Base-by-base conservation (phyloP, 495 filamentous ascomycete species). In the Aspergillus taichungensis region DNA sequence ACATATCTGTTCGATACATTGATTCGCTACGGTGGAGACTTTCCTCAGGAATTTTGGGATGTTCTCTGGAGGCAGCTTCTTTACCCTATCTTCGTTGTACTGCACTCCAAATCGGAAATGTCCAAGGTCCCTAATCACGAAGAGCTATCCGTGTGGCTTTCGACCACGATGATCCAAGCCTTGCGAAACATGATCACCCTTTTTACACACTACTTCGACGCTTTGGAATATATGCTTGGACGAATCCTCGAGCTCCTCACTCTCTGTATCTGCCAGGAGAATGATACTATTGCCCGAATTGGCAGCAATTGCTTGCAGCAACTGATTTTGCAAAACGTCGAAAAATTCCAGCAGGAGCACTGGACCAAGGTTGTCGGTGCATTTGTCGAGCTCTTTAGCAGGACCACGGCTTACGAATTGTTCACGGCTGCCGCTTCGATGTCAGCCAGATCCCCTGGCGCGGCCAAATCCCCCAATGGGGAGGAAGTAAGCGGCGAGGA, bases 141-240 rank as follows among this genome's bases (percentile, higher is more conserved):
- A 60, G 89, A 95, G 53, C 73, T 96, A 13, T 95, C 91, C 1
- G 92, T 99, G n/a, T 99, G 92, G 92, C 75, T 99, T 30, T 95
- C 89, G 9, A 99, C 92, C 0, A 99, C 92, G 13, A 97, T 99
- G 89, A 99, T 99, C 37, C 92, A 99, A 62, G 92, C 92, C 11
- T 68, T 99, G 50, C 80, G 92, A 38, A 97, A 95, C 65, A 95
- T 99, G 85, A 96, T 99, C 54, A 89, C 85, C 0, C 78, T 99
- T 18, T 97, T 99, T 59, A 99, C 92, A 0, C 92, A 99, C 62
- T 97, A 96, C 64, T 99, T 97, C 53, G 88, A 94, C 45, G 77
- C 87, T 0, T 68, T 99, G 24, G 88, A 96, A 61, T 91, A 94
- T 60, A 97, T 99, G 94, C 76, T 99, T 13, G 88, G 95, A 56